phyloP scores from a whole-genome alignment of 495 filamentous ascomycete species.

The Lophium mytilinum region DNA sequence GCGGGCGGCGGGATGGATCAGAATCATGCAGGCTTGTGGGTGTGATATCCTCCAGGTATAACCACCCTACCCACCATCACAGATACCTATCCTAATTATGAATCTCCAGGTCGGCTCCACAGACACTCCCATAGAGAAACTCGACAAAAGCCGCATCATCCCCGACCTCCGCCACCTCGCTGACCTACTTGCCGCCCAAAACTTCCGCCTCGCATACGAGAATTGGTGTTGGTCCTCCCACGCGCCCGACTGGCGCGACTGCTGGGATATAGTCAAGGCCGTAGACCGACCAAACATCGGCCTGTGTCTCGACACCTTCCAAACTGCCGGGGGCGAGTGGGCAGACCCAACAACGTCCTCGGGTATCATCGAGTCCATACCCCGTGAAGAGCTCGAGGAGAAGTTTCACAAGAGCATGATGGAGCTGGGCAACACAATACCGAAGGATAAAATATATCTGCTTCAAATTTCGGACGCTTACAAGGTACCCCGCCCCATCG shows the following conservation, averaged over 20 bases:
- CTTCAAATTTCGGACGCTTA: constrained; percentile 79
- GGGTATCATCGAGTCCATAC: constrained; percentile 45
- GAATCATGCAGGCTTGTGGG: constrained; percentile 62
- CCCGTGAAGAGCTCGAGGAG: constrained; percentile 38
- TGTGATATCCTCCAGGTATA: constrained; percentile 65
- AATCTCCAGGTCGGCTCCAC: constrained; percentile 55
- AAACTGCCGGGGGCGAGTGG: constrained; percentile 68
- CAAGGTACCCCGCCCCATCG: constrained; percentile 45
- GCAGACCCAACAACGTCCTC: constrained; percentile 62
- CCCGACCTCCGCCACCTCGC: constrained; percentile 56
- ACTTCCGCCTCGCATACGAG: constrained; percentile 63
- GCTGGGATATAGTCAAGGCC: constrained; percentile 56
- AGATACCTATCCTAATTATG: not conserved
- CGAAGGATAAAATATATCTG: constrained; percentile 64
- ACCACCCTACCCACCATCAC: too few relatives aligned
- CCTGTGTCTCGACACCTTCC: constrained; percentile 71
- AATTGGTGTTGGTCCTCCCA: constrained; percentile 81
- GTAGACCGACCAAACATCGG: constrained; percentile 61
- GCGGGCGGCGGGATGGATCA: constrained; percentile 60
- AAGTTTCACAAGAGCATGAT: constrained; percentile 47
- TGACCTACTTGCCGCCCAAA: constrained; percentile 50
- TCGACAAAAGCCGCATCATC: constrained; percentile 46
- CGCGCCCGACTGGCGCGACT: constrained; percentile 58
- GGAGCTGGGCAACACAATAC: constrained; percentile 48
- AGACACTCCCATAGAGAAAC: constrained; percentile 45